Percentiles rank a stretch among this genome's conserved stretches.
These are phyloP conservation scores for Quercus lobata DNA, from an alignment of 331 rosid species.

Conservation along the genomic window DNA sequence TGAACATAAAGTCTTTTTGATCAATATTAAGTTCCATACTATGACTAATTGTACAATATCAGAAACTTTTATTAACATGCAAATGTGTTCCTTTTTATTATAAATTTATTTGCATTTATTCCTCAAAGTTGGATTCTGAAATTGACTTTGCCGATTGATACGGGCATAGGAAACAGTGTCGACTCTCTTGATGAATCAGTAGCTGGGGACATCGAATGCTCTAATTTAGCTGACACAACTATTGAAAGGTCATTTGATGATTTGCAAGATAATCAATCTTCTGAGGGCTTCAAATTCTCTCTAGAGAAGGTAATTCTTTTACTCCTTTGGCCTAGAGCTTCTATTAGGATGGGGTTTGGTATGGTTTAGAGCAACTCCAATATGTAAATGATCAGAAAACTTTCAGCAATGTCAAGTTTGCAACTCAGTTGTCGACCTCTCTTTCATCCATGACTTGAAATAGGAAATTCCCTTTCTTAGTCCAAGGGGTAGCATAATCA, in stretches of 20 bases:
- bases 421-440: background rate
- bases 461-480: no score
- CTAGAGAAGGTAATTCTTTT: slow-evolving; percentile 38
- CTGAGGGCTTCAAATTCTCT: slow-evolving; percentile 24
- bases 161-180: slow-evolving; percentile 19
- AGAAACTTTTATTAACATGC: background rate
- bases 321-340: background rate
- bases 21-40: background rate
- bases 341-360: slow-evolving; percentile 1
- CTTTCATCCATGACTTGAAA: background rate
- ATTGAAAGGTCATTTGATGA: slow-evolving; percentile 29
- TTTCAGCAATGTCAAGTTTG: background rate
- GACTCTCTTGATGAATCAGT: background rate
- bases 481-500: no score
- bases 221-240: slow-evolving; percentile 25
- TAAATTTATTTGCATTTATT: background rate
- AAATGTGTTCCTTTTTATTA: background rate
- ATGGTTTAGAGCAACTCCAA: background rate
- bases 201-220: slow-evolving; percentile 24
- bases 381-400: background rate
- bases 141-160: background rate
- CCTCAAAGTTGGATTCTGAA: background rate
- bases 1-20: background rate
- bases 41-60: background rate
- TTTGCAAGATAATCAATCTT: slow-evolving; percentile 32